Evolutionary conservation across 75 land plant genomes (phyloP).

Genomic region (Sequoiadendron giganteum): DNA sequence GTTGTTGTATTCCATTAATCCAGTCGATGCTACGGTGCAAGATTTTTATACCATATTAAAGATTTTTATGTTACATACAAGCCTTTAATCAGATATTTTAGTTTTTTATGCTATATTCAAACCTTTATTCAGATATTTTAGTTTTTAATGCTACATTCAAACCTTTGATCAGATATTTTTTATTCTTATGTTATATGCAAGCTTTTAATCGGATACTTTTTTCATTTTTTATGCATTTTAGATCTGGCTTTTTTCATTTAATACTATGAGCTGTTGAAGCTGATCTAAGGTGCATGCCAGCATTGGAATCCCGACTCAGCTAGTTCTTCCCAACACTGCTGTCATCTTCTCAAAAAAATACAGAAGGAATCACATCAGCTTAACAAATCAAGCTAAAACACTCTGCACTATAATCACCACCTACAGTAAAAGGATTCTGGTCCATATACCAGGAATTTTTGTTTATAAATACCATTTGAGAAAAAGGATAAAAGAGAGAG

Average conservation of each 20-base stretch:
- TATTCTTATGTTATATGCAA: background rate
- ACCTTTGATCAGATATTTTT: background rate
- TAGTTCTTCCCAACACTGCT: too few species aligned
- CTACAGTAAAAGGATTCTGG: too few species aligned
- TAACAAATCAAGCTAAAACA: too few species aligned
- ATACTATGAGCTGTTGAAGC: background rate
- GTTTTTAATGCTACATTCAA: background rate
- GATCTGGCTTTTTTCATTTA: background rate
- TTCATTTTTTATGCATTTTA: background rate
- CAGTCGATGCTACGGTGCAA: background rate
- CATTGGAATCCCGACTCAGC: too few species aligned
- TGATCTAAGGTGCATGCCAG: background rate
- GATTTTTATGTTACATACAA: background rate
- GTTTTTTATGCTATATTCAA: background rate
- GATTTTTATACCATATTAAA: too few species aligned
- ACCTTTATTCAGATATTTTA: too few species aligned
- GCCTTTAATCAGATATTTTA: background rate
- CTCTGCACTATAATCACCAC: too few species aligned
- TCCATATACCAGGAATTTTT: too few species aligned
- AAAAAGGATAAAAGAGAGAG: background rate
- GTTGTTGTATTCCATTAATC: background rate
- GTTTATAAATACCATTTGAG: too few species aligned
- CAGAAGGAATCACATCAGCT: too few species aligned
- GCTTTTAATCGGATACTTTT: background rate
- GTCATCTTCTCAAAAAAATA: too few species aligned